These are phyloP conservation scores for Wallacemonas sp. DNA, from an alignment of 208 protist genomes.

Conservation along the genomic window DNA sequence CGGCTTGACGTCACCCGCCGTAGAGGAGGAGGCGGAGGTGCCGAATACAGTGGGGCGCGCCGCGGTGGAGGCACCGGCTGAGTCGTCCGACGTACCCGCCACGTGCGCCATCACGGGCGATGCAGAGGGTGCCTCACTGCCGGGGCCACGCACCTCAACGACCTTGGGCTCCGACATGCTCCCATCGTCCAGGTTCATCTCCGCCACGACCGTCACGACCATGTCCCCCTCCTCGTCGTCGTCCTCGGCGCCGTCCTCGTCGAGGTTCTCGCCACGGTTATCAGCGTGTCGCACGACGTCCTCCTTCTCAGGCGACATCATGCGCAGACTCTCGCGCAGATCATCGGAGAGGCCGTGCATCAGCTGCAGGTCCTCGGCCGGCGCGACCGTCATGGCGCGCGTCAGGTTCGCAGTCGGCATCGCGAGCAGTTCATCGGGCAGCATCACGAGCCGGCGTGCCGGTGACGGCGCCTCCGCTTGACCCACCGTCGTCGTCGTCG, in stretches of 20 bases:
- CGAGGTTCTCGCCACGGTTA: constrained; percentile 12
- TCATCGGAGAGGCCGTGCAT: constrained; percentile 52
- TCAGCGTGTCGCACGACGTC: constrained; percentile 17
- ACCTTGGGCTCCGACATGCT: no score
- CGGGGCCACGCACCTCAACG: no score
- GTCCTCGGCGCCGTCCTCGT: constrained; percentile 22
- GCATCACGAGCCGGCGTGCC: constrained; percentile 13
- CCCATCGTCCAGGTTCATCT: constrained; percentile 12
- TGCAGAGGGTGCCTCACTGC: no score
- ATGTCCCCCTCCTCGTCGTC: constrained; percentile 16
- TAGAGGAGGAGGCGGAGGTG: not conserved
- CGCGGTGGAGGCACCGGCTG: not conserved
- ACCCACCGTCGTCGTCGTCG: not conserved
- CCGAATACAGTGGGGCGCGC: not conserved
- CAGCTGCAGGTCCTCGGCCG: constrained; percentile 45
- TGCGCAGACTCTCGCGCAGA: constrained; percentile 25
- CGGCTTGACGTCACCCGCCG: constrained; percentile 11
- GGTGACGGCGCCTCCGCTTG: not conserved
- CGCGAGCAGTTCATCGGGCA: constrained; percentile 13
- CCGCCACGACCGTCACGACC: constrained; percentile 7
- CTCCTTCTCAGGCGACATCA: constrained; percentile 21
- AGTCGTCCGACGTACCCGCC: not conserved
- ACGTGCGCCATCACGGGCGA: no score
- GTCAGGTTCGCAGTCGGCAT: constrained; percentile 31
- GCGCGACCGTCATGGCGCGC: constrained; percentile 37